Base-by-base conservation (phyloP, 176 grass and related monocot species). In the maize (Zea mays) region DNA sequence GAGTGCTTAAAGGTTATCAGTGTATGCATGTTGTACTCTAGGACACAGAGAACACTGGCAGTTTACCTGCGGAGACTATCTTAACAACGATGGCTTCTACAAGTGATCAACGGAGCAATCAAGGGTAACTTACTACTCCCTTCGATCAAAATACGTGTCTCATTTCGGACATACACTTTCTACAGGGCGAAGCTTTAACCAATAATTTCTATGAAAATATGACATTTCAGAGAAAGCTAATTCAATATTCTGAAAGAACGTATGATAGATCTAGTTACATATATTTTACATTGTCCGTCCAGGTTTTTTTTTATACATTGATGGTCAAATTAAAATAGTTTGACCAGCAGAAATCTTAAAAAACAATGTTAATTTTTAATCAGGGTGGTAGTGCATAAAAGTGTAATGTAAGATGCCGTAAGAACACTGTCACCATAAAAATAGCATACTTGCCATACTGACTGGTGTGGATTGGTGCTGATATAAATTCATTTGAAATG, bases 81-180 rank as follows among this genome's bases (percentile, higher is more conserved):
- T 81, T 81, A 65, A 81, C 72, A 65, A 81, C 73, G 35, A 62
- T 55, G 72, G 57, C 59, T 73, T 8, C 50, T 72, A 51, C 72
- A 82, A 78, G 67, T 11, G 72, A 67, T 59, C 73, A 65, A 68
- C 50, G 52, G 5, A 77, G 16, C 16, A 67, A 33, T 67, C 77
- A 39, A 82, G 67, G 78, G 87, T 89, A 85, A 85, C 17, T 62
- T 73, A 62, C 43, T 81, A 35, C 11, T 34, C 6, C 45, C 43
- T 48, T 46, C 3, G 7, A 49, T 70, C 44, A 49, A 70, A 70
- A 16, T 34, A 50, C 3, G 4, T 16, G 20, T 16, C 12, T 49
- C 2, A 1, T 71, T 71, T 71, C 34, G 45, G 12, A 35, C 21
- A 71, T 9, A 49, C 44, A 15, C 45, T 71, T 71, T 35, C 19